Percentiles rank a stretch among this genome's conserved stretches.
Evolutionary conservation across 495 filamentous ascomycete species (phyloP).

Genomic region (Penicillium robsamsonii): DNA sequence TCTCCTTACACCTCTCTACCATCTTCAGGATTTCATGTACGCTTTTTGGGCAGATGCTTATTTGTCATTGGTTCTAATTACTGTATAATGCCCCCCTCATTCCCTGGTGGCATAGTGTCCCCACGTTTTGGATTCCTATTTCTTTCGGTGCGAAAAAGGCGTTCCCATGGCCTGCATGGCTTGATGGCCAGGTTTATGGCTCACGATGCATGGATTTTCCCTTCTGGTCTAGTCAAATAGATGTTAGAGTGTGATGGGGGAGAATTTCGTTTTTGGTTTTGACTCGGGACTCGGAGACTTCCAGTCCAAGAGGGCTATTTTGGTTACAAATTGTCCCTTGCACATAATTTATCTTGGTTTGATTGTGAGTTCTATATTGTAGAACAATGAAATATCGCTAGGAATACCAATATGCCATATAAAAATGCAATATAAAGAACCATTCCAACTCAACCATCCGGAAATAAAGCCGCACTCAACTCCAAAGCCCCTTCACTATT

Average conservation of each 20-base stretch:
- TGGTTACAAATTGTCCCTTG: conserved; percentile 3
- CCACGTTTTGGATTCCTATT: conserved; percentile 8
- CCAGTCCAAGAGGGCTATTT: background rate
- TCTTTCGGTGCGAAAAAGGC: conserved; percentile 11
- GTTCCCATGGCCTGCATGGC: conserved; percentile 2
- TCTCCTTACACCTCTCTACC: background rate
- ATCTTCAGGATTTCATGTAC: background rate
- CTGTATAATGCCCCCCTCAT: conserved; percentile 10
- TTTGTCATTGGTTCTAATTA: background rate
- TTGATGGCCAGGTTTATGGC: background rate
- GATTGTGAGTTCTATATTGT: background rate
- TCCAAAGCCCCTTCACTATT: background rate
- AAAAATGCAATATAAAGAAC: background rate
- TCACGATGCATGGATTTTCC: conserved; percentile 8
- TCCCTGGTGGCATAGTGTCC: background rate
- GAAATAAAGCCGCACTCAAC: background rate
- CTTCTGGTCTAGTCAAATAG: conserved; percentile 5
- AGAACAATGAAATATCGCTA: background rate
- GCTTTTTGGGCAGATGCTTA: conserved; percentile 1
- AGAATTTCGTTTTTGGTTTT: background rate
- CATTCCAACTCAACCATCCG: background rate
- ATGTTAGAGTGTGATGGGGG: conserved; percentile 4
- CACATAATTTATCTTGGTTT: conserved; percentile 6
- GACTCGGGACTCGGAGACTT: background rate
- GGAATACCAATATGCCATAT: background rate